Percentiles rank a stretch among this genome's conserved stretches.
Conservation (phyloP, 257 asterid species). For the Coffea canephora region DNA sequence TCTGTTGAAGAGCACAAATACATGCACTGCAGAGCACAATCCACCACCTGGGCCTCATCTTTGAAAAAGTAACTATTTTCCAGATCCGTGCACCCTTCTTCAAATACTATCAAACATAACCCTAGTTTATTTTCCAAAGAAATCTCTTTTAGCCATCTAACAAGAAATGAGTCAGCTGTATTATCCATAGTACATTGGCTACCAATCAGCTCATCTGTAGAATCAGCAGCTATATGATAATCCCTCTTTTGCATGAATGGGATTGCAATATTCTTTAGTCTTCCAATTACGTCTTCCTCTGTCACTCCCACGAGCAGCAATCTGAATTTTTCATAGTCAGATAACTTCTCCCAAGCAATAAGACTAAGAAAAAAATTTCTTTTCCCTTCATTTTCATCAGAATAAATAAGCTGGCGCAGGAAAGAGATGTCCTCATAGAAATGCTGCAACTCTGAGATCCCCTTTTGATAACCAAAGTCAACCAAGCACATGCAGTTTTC, state of each 20-base stretch:
- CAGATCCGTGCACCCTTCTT: constrained; percentile 65
- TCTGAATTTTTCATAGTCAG: constrained; percentile 90
- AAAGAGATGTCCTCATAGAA: constrained; percentile 69
- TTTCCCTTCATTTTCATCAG: constrained; percentile 50
- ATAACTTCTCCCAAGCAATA: constrained; percentile 69
- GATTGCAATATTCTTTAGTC: constrained; percentile 67
- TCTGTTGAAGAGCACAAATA: constrained; percentile 75
- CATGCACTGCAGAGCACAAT: constrained; percentile 82
- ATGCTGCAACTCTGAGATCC: constrained; percentile 66
- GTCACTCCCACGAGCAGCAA: constrained; percentile 62
- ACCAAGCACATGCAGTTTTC: constrained; percentile 79
- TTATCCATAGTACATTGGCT: constrained; percentile 33
- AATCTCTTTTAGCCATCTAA: constrained; percentile 84
- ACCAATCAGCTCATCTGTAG: constrained; percentile 30
- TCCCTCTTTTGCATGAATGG: constrained; percentile 73
- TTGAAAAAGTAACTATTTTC: constrained; percentile 48
- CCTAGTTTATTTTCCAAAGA: constrained; percentile 72
- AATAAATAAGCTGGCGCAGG: constrained; percentile 77
- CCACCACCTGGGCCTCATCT: constrained; percentile 65
- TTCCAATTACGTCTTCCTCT: constrained; percentile 59
- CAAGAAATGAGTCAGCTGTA: constrained; percentile 61
- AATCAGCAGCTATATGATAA: constrained; percentile 15
- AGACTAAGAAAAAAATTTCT: constrained; percentile 60
- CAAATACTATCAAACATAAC: constrained; percentile 65
- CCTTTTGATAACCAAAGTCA: constrained; percentile 81